Evolutionary conservation across 495 filamentous ascomycete species (phyloP), one percentile per base, ranked within the genome.

Genomic region (Evansstolkia leycettana): DNA sequence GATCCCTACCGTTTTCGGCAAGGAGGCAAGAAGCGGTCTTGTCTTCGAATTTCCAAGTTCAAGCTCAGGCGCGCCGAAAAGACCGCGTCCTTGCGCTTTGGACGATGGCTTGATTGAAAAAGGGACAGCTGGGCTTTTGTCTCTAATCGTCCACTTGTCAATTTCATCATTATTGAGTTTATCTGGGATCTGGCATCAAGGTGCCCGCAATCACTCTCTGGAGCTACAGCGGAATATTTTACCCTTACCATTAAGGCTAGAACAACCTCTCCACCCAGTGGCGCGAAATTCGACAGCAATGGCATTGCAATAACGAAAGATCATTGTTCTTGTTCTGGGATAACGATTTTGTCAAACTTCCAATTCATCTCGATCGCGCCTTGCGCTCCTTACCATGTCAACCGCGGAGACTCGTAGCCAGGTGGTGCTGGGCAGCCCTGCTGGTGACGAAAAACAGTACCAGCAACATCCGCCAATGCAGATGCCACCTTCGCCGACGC

Each of bases 401-500:
- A 8, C 17, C 16, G 11, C 36, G 9, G 16, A 15, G 28, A 28
- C 33, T 40, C 37, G 35, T 26, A 42, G 36, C 14, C 12, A 25
- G 14, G 23, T 23, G 2, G 12, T 14, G 34, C 23, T 37, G 29
- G 9, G 16, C 14, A 5, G 16, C 29, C 2, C 29, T 2, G 3
- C 17, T 12, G 15, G 9, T 14, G 28, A 29, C 17, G 26, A 38
- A 11, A 16, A 12, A 4, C 25, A 37, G 5, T 10, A 28, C 18
- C 34, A 37, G 4, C 34, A 37, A 10, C 20, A 37, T 12, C 5
- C 15, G 8, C 28, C 17, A 37, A 36, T 18, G 26, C 32, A 42
- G 19, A 37, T 32, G 36, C 57, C 67, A 34, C 71, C 76, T 17
- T 92, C 84, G 32, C 87, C 87, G 29, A 90, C 87, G 6, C 62